These are phyloP conservation scores for Daldinia caldariorum DNA, from an alignment of 495 filamentous ascomycete genomes.

Conservation along the genomic window DNA sequence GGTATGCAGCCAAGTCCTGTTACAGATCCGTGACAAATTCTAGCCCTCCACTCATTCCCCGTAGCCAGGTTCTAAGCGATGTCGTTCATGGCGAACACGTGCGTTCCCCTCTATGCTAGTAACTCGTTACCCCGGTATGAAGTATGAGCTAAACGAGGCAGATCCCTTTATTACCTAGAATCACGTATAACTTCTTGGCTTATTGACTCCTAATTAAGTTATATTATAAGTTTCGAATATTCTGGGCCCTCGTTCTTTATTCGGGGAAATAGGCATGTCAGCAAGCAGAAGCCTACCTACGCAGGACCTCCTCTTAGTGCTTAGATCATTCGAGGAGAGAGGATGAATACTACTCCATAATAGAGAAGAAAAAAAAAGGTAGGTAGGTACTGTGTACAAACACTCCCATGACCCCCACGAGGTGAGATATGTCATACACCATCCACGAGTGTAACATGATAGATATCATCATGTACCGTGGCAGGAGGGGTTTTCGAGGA, in stretches of 20 bases:
- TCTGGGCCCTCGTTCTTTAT: background rate
- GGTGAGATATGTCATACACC: slow-evolving; percentile 1
- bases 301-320: slow-evolving; percentile 6
- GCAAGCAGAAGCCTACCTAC: background rate
- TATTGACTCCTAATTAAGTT: slow-evolving; percentile 20
- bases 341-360: background rate
- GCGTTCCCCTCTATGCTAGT: background rate
- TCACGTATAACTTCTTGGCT: slow-evolving; percentile 2
- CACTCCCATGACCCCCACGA: slow-evolving; percentile 4
- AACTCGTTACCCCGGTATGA: background rate
- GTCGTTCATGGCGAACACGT: background rate
- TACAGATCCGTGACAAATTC: background rate
- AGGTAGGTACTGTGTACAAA: background rate
- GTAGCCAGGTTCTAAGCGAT: background rate
- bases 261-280: slow-evolving; percentile 7
- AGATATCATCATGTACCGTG: background rate
- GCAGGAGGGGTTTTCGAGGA: background rate
- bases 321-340: background rate
- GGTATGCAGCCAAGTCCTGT: slow-evolving; percentile 5
- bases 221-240: slow-evolving; percentile 8
- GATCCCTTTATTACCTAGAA: background rate
- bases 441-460: background rate
- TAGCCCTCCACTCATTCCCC: background rate
- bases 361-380: background rate
- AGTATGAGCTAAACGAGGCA: background rate